Percentiles rank a stretch among this genome's conserved stretches.
Evolutionary conservation across 345 rosid genomes (phyloP).

Genomic region (Pseudoturritis turrita): DNA sequence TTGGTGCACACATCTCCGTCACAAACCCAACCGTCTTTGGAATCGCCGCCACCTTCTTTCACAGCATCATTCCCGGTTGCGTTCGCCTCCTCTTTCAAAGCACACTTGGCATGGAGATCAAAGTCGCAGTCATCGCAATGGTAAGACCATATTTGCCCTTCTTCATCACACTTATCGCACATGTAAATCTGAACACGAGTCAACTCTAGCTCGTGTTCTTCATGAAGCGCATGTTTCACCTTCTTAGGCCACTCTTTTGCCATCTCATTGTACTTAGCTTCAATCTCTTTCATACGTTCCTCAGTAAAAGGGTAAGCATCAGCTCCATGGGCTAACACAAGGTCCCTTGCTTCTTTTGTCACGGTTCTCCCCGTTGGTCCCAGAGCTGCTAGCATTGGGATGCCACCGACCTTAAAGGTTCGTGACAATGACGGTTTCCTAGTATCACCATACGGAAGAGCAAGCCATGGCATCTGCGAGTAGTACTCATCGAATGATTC

Average conservation of each 20-base stretch:
- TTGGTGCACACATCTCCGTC: slow-evolving; percentile 54
- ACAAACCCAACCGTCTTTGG: slow-evolving; percentile 54
- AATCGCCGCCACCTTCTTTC: slow-evolving; percentile 14
- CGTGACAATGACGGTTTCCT: slow-evolving; percentile 42
- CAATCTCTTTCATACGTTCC: slow-evolving; percentile 45
- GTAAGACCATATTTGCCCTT: slow-evolving; percentile 51
- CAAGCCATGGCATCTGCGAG: slow-evolving; percentile 67
- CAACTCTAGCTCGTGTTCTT: slow-evolving; percentile 58
- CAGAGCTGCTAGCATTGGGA: slow-evolving; percentile 49
- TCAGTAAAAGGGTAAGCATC: slow-evolving; percentile 69
- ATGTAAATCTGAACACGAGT: slow-evolving; percentile 24
- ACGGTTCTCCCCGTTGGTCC: slow-evolving; percentile 52
- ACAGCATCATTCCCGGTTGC: neutral
- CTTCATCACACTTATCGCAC: slow-evolving; percentile 43
- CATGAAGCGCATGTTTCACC: slow-evolving; percentile 54
- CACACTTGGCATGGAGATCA: slow-evolving; percentile 64
- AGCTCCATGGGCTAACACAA: slow-evolving; percentile 38
- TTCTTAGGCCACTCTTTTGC: slow-evolving; percentile 75
- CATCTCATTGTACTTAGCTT: slow-evolving; percentile 41
- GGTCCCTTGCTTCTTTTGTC: slow-evolving; percentile 43
- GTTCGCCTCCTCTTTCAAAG: slow-evolving; percentile 24
- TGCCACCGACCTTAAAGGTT: slow-evolving; percentile 52
- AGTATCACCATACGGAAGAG: slow-evolving; percentile 62
- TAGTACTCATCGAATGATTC: slow-evolving; percentile 45
- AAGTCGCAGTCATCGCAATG: slow-evolving; percentile 57